phyloP scores from a whole-genome alignment of 495 filamentous ascomycete species.

The Podospora appendiculata region DNA sequence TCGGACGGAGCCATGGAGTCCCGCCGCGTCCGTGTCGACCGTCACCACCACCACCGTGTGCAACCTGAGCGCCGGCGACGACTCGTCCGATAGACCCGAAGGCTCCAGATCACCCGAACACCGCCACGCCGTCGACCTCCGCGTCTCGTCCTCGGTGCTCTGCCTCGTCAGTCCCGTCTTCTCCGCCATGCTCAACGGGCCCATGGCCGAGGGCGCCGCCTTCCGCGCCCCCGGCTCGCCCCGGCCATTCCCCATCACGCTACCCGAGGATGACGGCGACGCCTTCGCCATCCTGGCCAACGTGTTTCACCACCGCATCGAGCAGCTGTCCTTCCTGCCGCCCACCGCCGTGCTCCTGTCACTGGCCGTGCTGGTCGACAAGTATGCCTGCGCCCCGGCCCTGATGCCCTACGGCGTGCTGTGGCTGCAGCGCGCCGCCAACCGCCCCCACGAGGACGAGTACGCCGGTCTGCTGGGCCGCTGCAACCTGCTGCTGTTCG shows the following conservation, averaged over 20 bases:
- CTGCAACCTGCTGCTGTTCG: slow-evolving; percentile 8
- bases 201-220: slow-evolving; percentile 8
- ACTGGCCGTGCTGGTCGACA: slow-evolving; percentile 10
- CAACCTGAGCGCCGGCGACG: too few relatives aligned
- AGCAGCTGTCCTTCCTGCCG: slow-evolving; percentile 1
- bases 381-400: slow-evolving; percentile 9
- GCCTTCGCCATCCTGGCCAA: slow-evolving; percentile 9
- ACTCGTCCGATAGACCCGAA: too few relatives aligned
- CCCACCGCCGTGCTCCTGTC: background rate
- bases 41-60: background rate
- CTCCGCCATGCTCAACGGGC: slow-evolving; percentile 5
- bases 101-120: background rate
- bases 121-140: slow-evolving; percentile 2
- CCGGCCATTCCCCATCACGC: slow-evolving; percentile 9
- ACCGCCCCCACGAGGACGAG: background rate
- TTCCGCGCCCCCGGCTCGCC: slow-evolving; percentile 11
- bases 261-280: slow-evolving; percentile 8
- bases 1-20: slow-evolving; percentile 1
- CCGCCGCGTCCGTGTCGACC: background rate
- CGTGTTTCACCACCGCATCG: slow-evolving; percentile 8
- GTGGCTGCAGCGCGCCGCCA: slow-evolving; percentile 8
- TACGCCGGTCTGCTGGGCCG: slow-evolving; percentile 1
- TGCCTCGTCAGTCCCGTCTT: slow-evolving; percentile 12
- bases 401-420: slow-evolving; percentile 7
- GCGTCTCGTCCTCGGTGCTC: slow-evolving; percentile 9